Base-by-base conservation (phyloP, 169 alveolate species). In the Amoebophrya sp. region DNA sequence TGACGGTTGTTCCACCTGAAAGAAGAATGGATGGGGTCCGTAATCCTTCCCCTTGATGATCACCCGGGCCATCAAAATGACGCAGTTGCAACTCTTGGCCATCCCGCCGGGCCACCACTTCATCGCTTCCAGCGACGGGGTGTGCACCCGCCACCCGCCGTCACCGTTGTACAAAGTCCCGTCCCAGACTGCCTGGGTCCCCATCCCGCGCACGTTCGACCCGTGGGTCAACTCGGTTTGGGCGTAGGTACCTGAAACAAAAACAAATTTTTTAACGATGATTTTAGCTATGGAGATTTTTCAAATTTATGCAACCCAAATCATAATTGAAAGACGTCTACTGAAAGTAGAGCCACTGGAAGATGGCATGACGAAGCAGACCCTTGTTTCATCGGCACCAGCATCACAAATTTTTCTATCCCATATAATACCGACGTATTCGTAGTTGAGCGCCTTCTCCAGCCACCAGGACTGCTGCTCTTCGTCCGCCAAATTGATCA, bases 21-120 rank as follows among this genome's bases (percentile, higher is more conserved):
- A 47, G 38, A 93, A 91, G 54, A 93, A 93, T 1, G 95, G 95
- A 40, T 93, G 95, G 2, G 92, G 93, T 0, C 95, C 95, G 90
- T 89, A 93, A 38, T 93, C 95, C 29, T 88, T 89, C 12, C 88
- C 92, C n/a, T 40, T 40, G 88, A 93, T 91, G 10, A 23, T 40
- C 33, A 93, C 89, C 7, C 95, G 47, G 10, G 95, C 95, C 95
- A 93, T 93, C n/a, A 89, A 41, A 12, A 93, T 88, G 88, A 93
- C 92, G 90, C 92, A 93, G 29, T 93, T 93, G 90, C 95, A 91
- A 25, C 93, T 88, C 89, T 91, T 93, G 3, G 94, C 95, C 29
- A 93, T 54, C 14, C 95, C 95, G n/a, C 95, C 95, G 0, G 93
- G 94, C 95, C 95, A 93, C 95, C 95, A 93, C 40, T 93, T 93